Base-by-base conservation (phyloP, 2,329 filamentous ascomycete species). In the Pestalotiopsis sp. region DNA sequence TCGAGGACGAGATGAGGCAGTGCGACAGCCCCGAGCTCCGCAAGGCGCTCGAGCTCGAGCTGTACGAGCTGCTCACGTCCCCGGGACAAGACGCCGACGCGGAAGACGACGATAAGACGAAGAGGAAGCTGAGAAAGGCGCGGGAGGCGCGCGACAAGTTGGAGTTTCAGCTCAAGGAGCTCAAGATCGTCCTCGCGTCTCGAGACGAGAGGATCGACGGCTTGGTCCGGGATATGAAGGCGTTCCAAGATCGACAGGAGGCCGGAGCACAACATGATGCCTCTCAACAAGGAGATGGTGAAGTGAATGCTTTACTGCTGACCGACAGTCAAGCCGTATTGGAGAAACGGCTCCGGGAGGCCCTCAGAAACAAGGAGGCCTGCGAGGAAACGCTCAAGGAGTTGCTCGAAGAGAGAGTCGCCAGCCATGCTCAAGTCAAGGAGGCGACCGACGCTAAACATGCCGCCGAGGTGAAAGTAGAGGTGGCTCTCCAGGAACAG, bases 1-100 rank as follows among this genome's bases (percentile, higher is more conserved):
- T 49, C 13, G 61, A 38, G 11, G 61, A 25, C 2, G 61, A 64
- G 40, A 64, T 64, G 40, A 64, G 61, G 40, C 61, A 64, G 40
- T 64, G 38, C n/a, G 25, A 14, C 11, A 40, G 49, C 11, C 38
- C 40, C 1, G n/a, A 49, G 61, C 40, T 64, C 7, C n/a, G 20
- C 40, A 40, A 45, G 40, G 40, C 38, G 7, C 38, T 64, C 3
- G 41, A 36, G 20, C 14, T 40, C 6, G 38, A 64, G 25, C 38
- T 64, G 38, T 49, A 52, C 1, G 59, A 27, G 12, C 17, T 62
- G 6, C 59, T 62, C 14, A n/a, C 27, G 27, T 20, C 31, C 2
- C 7, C 59, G 7, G 59, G 25, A 20, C 13, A 36, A 7, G n/a
- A 12, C 5, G 6, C n/a, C n/a, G 23, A 36, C 36, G 25, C 14